phyloP scores from a whole-genome alignment of 1,284 basidiomycete species.

The Trametes sp. region DNA sequence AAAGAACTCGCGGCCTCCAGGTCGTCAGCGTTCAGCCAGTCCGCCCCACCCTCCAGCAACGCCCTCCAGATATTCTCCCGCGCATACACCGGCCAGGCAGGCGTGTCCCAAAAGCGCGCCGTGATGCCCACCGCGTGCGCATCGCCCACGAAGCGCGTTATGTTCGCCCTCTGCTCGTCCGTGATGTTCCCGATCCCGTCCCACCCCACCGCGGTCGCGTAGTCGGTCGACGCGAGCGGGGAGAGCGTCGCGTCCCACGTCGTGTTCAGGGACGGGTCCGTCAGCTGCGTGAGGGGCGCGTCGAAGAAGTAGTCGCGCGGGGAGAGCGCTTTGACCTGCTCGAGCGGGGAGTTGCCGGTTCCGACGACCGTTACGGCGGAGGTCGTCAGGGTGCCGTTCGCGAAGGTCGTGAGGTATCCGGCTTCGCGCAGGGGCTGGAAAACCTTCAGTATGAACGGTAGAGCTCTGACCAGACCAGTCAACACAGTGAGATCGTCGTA shows the following conservation, averaged over 20 bases:
- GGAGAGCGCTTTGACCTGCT: slow-evolving; percentile 51
- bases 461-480: slow-evolving; percentile 45
- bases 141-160: slow-evolving; percentile 50
- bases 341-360: slow-evolving; percentile 64
- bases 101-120: slow-evolving; percentile 62
- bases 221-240: slow-evolving; percentile 61
- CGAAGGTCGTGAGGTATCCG: slow-evolving; percentile 57
- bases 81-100: slow-evolving; percentile 56
- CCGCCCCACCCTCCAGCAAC: slow-evolving; percentile 52
- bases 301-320: slow-evolving; percentile 63
- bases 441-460: slow-evolving; percentile 54
- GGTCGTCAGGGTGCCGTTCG: slow-evolving; percentile 47
- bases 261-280: slow-evolving; percentile 45
- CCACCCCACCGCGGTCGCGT: slow-evolving; percentile 55
- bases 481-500: neutral
- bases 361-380: slow-evolving; percentile 57
- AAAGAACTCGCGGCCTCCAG: slow-evolving; percentile 54
- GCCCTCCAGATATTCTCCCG: slow-evolving; percentile 53
- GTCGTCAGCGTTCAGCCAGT: slow-evolving; percentile 65
- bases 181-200: slow-evolving; percentile 53
- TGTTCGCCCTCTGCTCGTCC: slow-evolving; percentile 46
- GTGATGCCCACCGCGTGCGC: slow-evolving; percentile 55
- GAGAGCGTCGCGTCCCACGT: slow-evolving; percentile 53
- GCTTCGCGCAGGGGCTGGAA: slow-evolving; percentile 54
- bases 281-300: slow-evolving; percentile 55